These are phyloP conservation scores for Fomitopsis pinicola DNA, from an alignment of 1,284 basidiomycete genomes.

Conservation along the genomic window DNA sequence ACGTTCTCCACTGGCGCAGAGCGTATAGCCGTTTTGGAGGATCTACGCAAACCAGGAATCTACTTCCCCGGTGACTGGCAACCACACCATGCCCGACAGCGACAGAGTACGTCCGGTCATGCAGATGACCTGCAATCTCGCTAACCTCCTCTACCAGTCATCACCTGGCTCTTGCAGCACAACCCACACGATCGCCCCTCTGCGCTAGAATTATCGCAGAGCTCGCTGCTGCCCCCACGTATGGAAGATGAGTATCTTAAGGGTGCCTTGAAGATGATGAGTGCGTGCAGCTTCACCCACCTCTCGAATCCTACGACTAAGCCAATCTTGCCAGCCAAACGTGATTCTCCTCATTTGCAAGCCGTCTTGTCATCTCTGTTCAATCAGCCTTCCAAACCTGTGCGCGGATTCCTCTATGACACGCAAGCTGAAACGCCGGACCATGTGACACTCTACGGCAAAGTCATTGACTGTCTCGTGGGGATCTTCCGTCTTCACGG, in stretches of 20 bases:
- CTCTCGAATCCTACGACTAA: not conserved
- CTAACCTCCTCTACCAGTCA: constrained; percentile 43
- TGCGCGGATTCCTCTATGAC: constrained; percentile 80
- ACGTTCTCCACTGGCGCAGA: constrained; percentile 85
- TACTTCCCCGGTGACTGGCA: constrained; percentile 80
- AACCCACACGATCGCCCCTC: constrained; percentile 80
- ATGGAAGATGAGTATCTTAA: constrained; percentile 85
- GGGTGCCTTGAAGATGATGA: constrained; percentile 74
- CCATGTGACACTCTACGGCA: constrained; percentile 70
- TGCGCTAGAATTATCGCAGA: constrained; percentile 83
- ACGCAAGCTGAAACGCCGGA: constrained; percentile 60
- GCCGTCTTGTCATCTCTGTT: constrained; percentile 69
- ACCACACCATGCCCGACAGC: constrained; percentile 54
- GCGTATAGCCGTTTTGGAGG: constrained; percentile 79
- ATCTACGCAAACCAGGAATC: constrained; percentile 68
- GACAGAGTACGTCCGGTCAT: constrained; percentile 49
- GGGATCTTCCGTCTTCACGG: constrained; percentile 86
- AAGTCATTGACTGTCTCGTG: constrained; percentile 74
- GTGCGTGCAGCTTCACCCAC: constrained; percentile 35
- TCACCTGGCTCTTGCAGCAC: constrained; percentile 81
- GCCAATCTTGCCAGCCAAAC: constrained; percentile 45
- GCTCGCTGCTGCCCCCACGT: constrained; percentile 68
- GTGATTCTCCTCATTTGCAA: constrained; percentile 70
- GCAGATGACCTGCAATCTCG: not conserved
- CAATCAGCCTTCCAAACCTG: constrained; percentile 61